Evolutionary conservation across 2,329 filamentous ascomycete genomes (phyloP).

Genomic region (Coleophoma eucalyptorum): DNA sequence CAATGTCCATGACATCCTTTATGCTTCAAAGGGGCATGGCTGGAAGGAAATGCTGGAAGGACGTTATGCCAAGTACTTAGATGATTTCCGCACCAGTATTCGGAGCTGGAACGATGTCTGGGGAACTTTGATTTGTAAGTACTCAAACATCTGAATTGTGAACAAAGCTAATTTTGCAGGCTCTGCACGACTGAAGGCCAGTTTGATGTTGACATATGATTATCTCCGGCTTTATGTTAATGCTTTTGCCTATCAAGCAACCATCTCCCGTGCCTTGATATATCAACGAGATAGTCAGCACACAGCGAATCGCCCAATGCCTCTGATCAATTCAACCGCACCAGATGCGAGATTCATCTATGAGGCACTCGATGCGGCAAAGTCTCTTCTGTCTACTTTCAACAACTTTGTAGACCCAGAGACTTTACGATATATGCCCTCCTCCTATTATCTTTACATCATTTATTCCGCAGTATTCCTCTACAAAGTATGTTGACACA

Average conservation of each 20-base stretch:
- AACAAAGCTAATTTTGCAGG: conserved; percentile 30
- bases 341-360: conserved; percentile 65
- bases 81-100: conserved; percentile 67
- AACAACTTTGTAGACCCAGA: conserved; percentile 56
- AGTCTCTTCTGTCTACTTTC: conserved; percentile 55
- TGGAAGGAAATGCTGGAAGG: conserved; percentile 68
- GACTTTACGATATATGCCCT: conserved; percentile 59
- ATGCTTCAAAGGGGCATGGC: conserved; percentile 66
- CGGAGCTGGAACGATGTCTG: conserved; percentile 69
- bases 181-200: conserved; percentile 63
- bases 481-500: conserved; percentile 58
- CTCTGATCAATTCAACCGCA: conserved; percentile 42
- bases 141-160: not conserved
- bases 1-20: conserved; percentile 71
- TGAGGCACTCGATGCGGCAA: conserved; percentile 61
- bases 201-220: conserved; percentile 66
- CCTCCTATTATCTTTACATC: conserved; percentile 57
- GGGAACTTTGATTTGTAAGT: conserved; percentile 60
- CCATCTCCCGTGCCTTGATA: conserved; percentile 45
- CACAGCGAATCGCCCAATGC: conserved; percentile 33
- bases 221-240: conserved; percentile 72
- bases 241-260: conserved; percentile 73
- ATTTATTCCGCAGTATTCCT: conserved; percentile 64
- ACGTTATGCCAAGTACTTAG: conserved; percentile 72
- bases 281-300: conserved; percentile 24